A percentile compares a stretch with the other conserved stretches of the same genome.
These are phyloP conservation scores for Paecilomyces niveus DNA, from an alignment of 2,329 filamentous ascomycete genomes.

Conservation along the genomic window DNA sequence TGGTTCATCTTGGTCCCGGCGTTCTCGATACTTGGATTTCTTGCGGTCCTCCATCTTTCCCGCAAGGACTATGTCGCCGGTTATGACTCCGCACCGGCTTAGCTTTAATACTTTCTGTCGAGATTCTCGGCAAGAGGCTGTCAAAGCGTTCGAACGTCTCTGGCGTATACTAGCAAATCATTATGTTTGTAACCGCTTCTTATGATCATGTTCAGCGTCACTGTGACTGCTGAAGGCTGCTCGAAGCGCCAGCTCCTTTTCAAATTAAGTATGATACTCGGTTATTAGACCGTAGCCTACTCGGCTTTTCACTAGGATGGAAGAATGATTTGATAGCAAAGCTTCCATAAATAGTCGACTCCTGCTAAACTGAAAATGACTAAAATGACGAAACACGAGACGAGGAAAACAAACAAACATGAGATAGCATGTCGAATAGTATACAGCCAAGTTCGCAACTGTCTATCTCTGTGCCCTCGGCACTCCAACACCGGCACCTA, in stretches of 20 bases:
- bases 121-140: too few species aligned
- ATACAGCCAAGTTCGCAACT: neutral
- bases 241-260: too few species aligned
- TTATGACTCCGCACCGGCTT: too few species aligned
- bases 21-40: neutral
- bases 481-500: conserved; percentile 85
- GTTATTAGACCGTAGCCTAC: too few species aligned
- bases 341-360: neutral
- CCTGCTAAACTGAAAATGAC: neutral
- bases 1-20: neutral
- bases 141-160: too few species aligned
- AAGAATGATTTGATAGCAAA: neutral
- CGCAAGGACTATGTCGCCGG: too few species aligned
- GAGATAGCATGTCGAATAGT: neutral
- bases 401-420: neutral
- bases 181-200: too few species aligned
- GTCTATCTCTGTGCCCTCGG: conserved; percentile 46
- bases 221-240: too few species aligned
- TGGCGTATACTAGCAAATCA: too few species aligned
- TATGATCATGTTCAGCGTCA: too few species aligned
- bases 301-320: neutral
- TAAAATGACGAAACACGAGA: neutral
- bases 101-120: too few species aligned
- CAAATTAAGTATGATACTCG: too few species aligned
- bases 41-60: neutral